Base-by-base conservation (phyloP, 768 basidiomycete species). In the Boletus pseudo-olivaceus region DNA sequence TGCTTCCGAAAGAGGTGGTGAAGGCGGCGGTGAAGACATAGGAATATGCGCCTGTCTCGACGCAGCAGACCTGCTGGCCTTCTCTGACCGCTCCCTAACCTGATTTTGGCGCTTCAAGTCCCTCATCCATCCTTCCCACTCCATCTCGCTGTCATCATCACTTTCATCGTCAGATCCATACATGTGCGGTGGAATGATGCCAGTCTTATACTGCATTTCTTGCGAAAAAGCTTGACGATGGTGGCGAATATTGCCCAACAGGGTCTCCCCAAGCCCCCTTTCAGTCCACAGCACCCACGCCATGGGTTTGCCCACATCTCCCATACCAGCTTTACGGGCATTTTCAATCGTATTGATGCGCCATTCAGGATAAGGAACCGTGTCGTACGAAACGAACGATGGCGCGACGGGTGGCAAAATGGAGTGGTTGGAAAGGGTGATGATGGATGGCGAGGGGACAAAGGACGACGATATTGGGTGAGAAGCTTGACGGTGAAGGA, bases 341-440 rank as follows among this genome's bases (percentile, higher is more conserved):
- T 77, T 74, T 38, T 75, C 70, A 2, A 81, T 73, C 0, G 83
- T 62, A 2, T 75, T 73, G 0, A 73, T 61, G 1, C 86, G 78
- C 87, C 87, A 89, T 58, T 87, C 85, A 0, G 87, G 87, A 64
- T 84, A 88, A 0, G 78, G 80, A 1, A 85, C 65, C 0, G 78
- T 58, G 50, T 66, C 65, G 23, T 66, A 71, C 12, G 68, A 66
- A n/a, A 62, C 5, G 66, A 70, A 35, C 65, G 71, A 53, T 5
- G 29, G 15, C 3, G 26, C 9, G 6, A n/a, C 38, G 14, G 54
- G 44, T 7, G 60, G 54, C 10, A 30, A 17, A 5, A 35, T 10
- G 2, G 47, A 11, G 68, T 70, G 1, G 57, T 17, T 79, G 73
- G 85, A 53, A 78, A 87, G 58, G 78, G 85, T 5, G 80, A 87